Conservation (phyloP, 805 yeast species). For the Nakazawaea ishiwadae region DNA sequence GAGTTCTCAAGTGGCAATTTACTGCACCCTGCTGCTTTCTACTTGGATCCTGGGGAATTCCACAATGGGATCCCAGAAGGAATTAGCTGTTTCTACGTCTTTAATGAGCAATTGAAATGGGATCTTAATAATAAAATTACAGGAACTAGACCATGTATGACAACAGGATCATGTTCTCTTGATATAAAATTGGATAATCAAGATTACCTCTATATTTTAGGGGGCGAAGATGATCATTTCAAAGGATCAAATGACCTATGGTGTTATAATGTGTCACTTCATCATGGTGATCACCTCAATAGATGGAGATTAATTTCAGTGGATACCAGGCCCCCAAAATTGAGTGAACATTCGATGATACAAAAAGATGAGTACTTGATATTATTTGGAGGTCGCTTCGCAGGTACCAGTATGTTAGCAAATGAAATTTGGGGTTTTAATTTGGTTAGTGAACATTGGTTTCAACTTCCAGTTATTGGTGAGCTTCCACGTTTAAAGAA, state of each 20-base stretch:
- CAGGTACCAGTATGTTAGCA: background rate
- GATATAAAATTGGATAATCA: background rate
- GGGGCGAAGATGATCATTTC: background rate
- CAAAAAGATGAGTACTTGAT: background rate
- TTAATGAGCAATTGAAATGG: constrained; percentile 2
- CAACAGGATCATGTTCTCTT: background rate
- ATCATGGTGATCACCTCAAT: background rate
- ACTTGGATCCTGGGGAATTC: constrained; percentile 1
- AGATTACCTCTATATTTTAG: constrained; percentile 6
- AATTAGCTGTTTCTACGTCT: constrained; percentile 1
- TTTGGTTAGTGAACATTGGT: constrained; percentile 5
- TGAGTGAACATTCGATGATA: constrained; percentile 1
- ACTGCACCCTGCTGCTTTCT: background rate
- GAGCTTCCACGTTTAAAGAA: background rate
- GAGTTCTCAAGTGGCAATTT: background rate
- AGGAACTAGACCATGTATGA: constrained; percentile 4
- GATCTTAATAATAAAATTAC: background rate
- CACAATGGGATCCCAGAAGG: background rate
- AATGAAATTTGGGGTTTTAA: constrained; percentile 7
- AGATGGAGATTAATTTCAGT: constrained; percentile 6
- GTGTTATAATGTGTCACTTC: background rate
- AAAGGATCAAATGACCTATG: constrained; percentile 2
- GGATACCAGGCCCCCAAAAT: background rate
- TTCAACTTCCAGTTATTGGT: background rate
- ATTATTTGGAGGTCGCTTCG: constrained; percentile 3